Base-by-base conservation (phyloP, 345 rosid genomes). In the Psidium guajava region DNA sequence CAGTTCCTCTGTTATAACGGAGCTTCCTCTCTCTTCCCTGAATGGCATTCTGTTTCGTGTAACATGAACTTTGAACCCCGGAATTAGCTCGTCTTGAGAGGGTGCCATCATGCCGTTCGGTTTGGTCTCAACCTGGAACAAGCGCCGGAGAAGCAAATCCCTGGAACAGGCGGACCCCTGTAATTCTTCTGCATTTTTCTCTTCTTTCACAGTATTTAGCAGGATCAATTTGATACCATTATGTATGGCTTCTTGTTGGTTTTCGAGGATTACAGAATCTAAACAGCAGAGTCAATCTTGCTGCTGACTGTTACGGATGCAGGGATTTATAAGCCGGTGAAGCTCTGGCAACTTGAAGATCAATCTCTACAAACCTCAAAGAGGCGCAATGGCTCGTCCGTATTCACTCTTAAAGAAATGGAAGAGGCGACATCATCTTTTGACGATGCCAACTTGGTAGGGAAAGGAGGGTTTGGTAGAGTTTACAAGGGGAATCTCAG, bases 391-490 rank as follows among this genome's bases (percentile, higher is more conserved):
- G 97, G 91, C 54, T 94, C 96, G 51, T 90, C 95, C 16, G 97
- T 97, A 86, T 97, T 92, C 87, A 97, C 95, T 56, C 95, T 97
- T 88, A 94, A 90, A 91, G 97, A 97, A 88, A 95, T 97, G 98
- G 96, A 94, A 84, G 94, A 92, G 88, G 98, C 98, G 24, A 94
- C 99, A 49, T 85, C 88, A 80, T 93, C 91, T 82, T 94, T 97
- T 85, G 90, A 94, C 52, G 99, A 97, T 28, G 90, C 90, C 52
- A 91, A 95, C 85, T 88, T 93, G 36, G 90, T 97, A 1, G 98
- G 98, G 20, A 95, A 94, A 90, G 98, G 99, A 86, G 99, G 98
- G 6, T 97, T 97, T 86, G 99, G 98, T 82, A 89, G 93, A 84
- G 99, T 97, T 87, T 97, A 95, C 90, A 91, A 86, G 89, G 98